A percentile compares a stretch with the other conserved stretches of the same genome.
Conservation (phyloP, 2,329 filamentous ascomycete genomes). For the Thermoascus crustaceus region DNA sequence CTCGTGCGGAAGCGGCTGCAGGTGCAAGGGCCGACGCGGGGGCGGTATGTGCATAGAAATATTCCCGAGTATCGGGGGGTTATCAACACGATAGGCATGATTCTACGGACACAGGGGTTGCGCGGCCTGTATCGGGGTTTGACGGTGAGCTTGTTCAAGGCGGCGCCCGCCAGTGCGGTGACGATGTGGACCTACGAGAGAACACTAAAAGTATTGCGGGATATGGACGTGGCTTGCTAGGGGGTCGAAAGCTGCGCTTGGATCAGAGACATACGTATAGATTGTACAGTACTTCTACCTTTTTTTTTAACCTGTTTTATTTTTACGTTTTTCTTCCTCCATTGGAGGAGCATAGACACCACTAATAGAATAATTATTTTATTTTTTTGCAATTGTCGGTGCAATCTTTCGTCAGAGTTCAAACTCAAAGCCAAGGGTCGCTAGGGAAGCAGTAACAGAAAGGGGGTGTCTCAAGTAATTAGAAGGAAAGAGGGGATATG, state of each 20-base stretch:
- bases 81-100: slow-evolving; percentile 55
- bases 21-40: slow-evolving; percentile 82
- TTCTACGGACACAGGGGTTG: slow-evolving; percentile 64
- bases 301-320: not conserved
- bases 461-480: not conserved
- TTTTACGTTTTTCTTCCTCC: too few relatives aligned
- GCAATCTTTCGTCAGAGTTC: too few relatives aligned
- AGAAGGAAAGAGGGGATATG: not conserved
- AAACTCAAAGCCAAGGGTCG: not conserved
- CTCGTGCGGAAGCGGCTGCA: slow-evolving; percentile 88
- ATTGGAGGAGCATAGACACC: too few relatives aligned
- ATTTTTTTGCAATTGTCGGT: not conserved
- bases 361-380: not conserved
- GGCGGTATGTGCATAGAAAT: slow-evolving; percentile 71
- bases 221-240: slow-evolving; percentile 13
- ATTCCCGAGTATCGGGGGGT: slow-evolving; percentile 77
- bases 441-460: not conserved
- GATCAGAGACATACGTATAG: too few relatives aligned
- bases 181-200: slow-evolving; percentile 94
- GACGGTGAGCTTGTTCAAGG: slow-evolving; percentile 82
- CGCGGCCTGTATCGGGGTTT: slow-evolving; percentile 81
- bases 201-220: slow-evolving; percentile 53
- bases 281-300: too few relatives aligned
- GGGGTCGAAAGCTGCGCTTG: too few relatives aligned
- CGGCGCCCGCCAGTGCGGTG: slow-evolving; percentile 83